These are phyloP conservation scores for Lizanozyma gosingica DNA, from an alignment of 1,139 yeast species.

Conservation along the genomic window DNA sequence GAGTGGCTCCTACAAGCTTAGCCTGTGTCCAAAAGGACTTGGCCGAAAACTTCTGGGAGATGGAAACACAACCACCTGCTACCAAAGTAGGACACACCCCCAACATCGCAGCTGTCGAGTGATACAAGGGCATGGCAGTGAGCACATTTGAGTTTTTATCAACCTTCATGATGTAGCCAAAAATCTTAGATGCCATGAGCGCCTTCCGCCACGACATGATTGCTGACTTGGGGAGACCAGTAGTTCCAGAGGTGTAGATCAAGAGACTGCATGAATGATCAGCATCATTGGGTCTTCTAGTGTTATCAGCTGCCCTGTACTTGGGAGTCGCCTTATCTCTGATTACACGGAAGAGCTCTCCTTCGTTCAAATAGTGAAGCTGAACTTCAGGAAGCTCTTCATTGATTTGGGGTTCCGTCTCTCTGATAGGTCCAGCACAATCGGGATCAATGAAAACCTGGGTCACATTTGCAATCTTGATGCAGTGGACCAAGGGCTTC, in stretches of 20 bases:
- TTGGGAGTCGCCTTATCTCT: conserved; percentile 39
- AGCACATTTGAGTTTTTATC: conserved; percentile 50
- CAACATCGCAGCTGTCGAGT: conserved; percentile 85
- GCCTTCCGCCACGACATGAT: conserved; percentile 84
- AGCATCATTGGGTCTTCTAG: conserved; percentile 47
- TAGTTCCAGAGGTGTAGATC: conserved; percentile 90
- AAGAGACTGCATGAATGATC: conserved; percentile 62
- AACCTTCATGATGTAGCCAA: conserved; percentile 63
- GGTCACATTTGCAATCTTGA: conserved; percentile 56
- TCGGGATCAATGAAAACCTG: conserved; percentile 72
- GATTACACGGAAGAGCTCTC: conserved; percentile 31
- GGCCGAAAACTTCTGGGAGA: conserved; percentile 79
- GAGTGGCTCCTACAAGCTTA: conserved; percentile 59
- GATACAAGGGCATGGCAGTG: conserved; percentile 94
- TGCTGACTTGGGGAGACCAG: conserved; percentile 93
- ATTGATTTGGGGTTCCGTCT: conserved; percentile 43
- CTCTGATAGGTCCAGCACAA: conserved; percentile 46
- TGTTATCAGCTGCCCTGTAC: conserved; percentile 44
- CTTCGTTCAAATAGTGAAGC: conserved; percentile 51
- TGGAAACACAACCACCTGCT: conserved; percentile 62
- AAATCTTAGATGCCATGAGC: conserved; percentile 58
- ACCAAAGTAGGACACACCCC: conserved; percentile 72
- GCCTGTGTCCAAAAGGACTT: conserved; percentile 90
- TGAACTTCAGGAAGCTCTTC: conserved; percentile 30
- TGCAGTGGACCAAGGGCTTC: conserved; percentile 70